phyloP scores from a whole-genome alignment of 192 early-diverging fungal species.

The Mortierella antarctica region DNA sequence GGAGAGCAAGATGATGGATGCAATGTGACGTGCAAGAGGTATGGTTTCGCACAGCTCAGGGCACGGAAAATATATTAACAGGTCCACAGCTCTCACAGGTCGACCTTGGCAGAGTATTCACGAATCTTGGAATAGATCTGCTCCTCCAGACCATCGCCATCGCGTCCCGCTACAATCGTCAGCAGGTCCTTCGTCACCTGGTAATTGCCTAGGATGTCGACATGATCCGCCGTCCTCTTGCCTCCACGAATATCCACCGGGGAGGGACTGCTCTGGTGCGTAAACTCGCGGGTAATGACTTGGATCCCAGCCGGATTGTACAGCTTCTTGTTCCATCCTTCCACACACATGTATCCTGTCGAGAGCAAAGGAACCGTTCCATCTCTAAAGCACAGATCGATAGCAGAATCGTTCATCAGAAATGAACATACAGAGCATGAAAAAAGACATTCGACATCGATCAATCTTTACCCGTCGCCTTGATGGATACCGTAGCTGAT shows the following conservation, averaged over 20 bases:
- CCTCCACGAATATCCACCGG: slow-evolving; percentile 80
- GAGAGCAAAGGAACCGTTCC: slow-evolving; percentile 90
- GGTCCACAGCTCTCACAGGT: slow-evolving; percentile 23
- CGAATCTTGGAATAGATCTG: slow-evolving; percentile 55
- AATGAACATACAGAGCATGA: background rate
- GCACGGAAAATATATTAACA: background rate
- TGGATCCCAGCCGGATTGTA: slow-evolving; percentile 84
- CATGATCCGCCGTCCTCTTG: slow-evolving; percentile 82
- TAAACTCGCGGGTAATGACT: slow-evolving; percentile 79
- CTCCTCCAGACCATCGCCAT: slow-evolving; percentile 44
- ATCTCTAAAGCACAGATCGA: slow-evolving; percentile 64
- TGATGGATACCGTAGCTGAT: slow-evolving; percentile 76
- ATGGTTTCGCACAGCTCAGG: background rate
- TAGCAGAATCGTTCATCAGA: background rate
- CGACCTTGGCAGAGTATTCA: slow-evolving; percentile 51
- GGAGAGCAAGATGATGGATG: background rate
- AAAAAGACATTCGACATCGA: background rate
- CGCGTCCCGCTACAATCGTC: slow-evolving; percentile 47
- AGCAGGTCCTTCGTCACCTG: slow-evolving; percentile 66
- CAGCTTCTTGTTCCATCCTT: slow-evolving; percentile 82
- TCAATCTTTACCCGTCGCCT: slow-evolving; percentile 69
- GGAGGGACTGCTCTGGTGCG: slow-evolving; percentile 63
- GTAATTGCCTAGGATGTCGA: slow-evolving; percentile 88
- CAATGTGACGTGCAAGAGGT: background rate
- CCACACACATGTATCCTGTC: slow-evolving; percentile 88